A percentile compares a stretch with the other conserved stretches of the same genome.
These are phyloP conservation scores for Cryomyces antarcticus DNA, from an alignment of 495 filamentous ascomycete genomes.

Conservation along the genomic window DNA sequence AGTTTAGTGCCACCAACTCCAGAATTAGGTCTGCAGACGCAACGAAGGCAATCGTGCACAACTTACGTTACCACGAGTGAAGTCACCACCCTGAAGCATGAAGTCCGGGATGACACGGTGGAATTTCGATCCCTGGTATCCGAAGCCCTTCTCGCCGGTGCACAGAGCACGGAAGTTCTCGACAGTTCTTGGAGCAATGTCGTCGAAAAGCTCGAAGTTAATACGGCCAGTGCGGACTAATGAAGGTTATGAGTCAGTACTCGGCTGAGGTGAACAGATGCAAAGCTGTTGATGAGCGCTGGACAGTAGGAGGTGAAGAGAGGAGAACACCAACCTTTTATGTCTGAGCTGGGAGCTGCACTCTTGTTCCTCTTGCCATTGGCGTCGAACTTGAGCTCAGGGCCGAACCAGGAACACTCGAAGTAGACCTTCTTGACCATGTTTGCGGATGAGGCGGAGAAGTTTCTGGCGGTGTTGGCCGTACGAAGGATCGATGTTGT, in stretches of 20 bases:
- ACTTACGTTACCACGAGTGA: conserved; percentile 28
- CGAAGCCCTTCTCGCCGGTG: conserved; percentile 79
- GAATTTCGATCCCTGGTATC: conserved; percentile 21
- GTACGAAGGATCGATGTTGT: too few species aligned
- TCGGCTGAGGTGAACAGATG: too few species aligned
- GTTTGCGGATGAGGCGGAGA: conserved; percentile 39
- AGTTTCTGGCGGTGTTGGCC: conserved; percentile 22
- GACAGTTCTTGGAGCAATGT: conserved; percentile 71
- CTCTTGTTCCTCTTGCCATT: conserved; percentile 29
- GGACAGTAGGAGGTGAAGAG: conserved; percentile 1
- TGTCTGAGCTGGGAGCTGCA: conserved; percentile 17
- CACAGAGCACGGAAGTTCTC: conserved; percentile 92
- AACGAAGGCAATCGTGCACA: background rate
- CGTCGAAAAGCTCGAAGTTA: conserved; percentile 78
- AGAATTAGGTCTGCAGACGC: too few species aligned
- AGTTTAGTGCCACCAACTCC: too few species aligned
- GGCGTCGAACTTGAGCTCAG: conserved; percentile 29
- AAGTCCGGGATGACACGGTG: conserved; percentile 28
- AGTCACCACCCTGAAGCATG: conserved; percentile 33
- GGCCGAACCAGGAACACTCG: conserved; percentile 46
- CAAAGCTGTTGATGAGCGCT: background rate
- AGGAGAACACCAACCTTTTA: conserved; percentile 32
- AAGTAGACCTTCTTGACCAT: conserved; percentile 53
- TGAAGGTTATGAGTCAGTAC: background rate
- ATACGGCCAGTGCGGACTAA: conserved; percentile 59